Conservation (phyloP, 139 green algal genomes). For the Chlorokybus atmophyticus region DNA sequence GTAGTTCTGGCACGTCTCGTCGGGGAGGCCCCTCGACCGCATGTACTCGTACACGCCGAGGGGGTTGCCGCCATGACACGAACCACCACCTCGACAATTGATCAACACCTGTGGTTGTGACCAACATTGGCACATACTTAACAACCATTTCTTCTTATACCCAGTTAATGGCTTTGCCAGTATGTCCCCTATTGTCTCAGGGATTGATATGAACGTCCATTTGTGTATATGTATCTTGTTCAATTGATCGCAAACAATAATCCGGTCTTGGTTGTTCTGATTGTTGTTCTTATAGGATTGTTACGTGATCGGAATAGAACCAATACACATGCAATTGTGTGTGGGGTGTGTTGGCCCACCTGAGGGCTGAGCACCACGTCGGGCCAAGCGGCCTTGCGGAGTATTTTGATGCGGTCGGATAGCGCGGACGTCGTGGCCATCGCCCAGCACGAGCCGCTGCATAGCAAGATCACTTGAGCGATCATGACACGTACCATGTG, state of each 20-base stretch:
- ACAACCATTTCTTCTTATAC: background rate
- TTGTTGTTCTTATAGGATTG: background rate
- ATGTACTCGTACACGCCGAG: slow-evolving; percentile 38
- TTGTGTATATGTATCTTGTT: background rate
- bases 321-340: background rate
- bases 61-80: slow-evolving; percentile 33
- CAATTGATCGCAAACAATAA: slow-evolving; percentile 6
- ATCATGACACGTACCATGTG: no score
- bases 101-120: slow-evolving; percentile 30
- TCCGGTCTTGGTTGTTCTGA: background rate
- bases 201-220: background rate
- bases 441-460: slow-evolving; percentile 44
- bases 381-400: slow-evolving; percentile 28
- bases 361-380: slow-evolving; percentile 18
- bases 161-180: background rate
- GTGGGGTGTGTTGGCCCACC: slow-evolving; percentile 9
- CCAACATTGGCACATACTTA: background rate
- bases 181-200: background rate
- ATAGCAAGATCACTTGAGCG: no score
- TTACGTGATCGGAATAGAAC: background rate
- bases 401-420: slow-evolving; percentile 41
- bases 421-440: slow-evolving; percentile 33
- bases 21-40: slow-evolving; percentile 14
- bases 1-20: slow-evolving; percentile 51
- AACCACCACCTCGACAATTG: slow-evolving; percentile 31